Conservation (phyloP, 2,329 filamentous ascomycete species). For the Macrophomina tecta region DNA sequence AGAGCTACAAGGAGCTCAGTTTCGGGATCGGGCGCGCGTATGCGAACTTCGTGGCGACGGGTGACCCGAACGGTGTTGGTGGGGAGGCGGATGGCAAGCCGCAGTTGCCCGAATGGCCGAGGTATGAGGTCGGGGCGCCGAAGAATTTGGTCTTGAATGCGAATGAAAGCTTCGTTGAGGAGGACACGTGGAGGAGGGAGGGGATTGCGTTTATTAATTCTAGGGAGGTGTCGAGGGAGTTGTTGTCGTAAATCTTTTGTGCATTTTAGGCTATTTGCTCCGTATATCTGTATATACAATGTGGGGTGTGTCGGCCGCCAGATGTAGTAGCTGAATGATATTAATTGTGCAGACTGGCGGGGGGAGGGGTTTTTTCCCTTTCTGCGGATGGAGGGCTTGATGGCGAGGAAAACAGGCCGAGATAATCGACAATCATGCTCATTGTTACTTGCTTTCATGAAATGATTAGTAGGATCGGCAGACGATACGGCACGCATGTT, state of each 20-base stretch:
- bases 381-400: no score
- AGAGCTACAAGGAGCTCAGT: constrained; percentile 45
- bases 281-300: no score
- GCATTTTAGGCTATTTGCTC: no score
- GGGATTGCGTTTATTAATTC: constrained; percentile 46
- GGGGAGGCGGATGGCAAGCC: constrained; percentile 12
- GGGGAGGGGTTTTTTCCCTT: no score
- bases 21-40: constrained; percentile 48
- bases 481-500: no score
- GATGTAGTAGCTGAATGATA: no score
- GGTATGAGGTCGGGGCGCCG: constrained; percentile 41
- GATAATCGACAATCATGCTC: no score
- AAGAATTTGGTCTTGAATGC: constrained; percentile 48
- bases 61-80: constrained; percentile 45
- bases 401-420: no score
- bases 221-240: constrained; percentile 26
- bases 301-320: no score
- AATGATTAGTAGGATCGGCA: no score
- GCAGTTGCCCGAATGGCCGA: constrained; percentile 45
- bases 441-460: no score
- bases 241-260: constrained; percentile 8
- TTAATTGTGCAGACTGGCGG: no score
- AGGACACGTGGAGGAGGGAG: constrained; percentile 45
- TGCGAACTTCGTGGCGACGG: constrained; percentile 47
- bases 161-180: constrained; percentile 41